Conservation (phyloP, 2,329 filamentous ascomycete genomes). For the Neopestalotiopsis clavispora region DNA sequence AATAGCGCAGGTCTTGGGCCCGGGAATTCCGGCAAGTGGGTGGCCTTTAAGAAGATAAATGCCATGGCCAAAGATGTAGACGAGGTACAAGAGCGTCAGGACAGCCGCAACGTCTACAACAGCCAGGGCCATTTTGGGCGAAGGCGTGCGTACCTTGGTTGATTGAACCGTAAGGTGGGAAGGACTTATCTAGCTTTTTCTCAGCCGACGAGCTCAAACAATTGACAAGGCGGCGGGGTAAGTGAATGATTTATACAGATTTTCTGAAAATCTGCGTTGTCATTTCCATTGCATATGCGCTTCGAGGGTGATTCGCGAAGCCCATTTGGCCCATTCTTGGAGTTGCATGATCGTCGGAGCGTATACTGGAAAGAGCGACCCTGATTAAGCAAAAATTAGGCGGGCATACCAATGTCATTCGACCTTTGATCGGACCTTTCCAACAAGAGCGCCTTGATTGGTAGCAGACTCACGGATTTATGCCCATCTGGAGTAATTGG, state of each 20-base stretch:
- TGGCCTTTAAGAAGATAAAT: conserved; percentile 30
- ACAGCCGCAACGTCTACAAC: background rate
- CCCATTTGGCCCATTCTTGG: background rate
- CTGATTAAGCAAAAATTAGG: background rate
- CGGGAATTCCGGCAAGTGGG: conserved; percentile 28
- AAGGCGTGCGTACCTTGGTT: background rate
- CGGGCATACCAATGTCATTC: background rate
- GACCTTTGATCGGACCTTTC: background rate
- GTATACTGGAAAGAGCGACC: background rate
- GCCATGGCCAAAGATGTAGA: conserved; percentile 19
- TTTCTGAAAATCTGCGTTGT: background rate
- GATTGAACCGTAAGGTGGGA: background rate
- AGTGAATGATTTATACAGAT: background rate
- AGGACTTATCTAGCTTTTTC: background rate
- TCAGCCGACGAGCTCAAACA: background rate
- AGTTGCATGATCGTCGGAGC: background rate
- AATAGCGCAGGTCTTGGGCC: conserved; percentile 24
- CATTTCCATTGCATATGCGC: background rate
- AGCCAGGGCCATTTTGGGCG: background rate
- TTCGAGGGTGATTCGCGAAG: background rate
- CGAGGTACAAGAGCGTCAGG: background rate
- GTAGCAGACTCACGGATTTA: background rate
- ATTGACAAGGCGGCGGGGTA: background rate
- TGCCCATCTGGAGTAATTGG: background rate
- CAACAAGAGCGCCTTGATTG: background rate